These are phyloP conservation scores for Paxillus involutus DNA, from an alignment of 768 basidiomycete species.

Conservation along the genomic window DNA sequence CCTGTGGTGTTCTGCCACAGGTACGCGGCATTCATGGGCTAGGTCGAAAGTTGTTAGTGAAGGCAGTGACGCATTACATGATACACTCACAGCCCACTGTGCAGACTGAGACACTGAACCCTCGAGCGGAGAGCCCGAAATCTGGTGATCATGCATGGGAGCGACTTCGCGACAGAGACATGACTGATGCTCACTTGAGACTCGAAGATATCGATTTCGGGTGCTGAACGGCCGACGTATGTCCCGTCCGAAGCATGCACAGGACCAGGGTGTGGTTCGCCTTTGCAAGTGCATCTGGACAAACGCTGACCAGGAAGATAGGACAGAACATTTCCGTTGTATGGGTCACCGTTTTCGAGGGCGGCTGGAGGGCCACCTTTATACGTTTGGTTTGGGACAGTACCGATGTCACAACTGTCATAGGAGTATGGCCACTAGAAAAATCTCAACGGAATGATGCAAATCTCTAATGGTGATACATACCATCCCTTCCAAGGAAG, in stretches of 20 bases:
- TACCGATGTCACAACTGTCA: conserved; percentile 92
- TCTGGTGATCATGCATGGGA: conserved; percentile 27
- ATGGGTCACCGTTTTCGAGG: conserved; percentile 56
- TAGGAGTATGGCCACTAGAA: conserved; percentile 80
- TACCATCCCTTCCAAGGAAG: conserved; percentile 80
- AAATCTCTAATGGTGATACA: conserved; percentile 15
- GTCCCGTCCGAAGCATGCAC: conserved; percentile 65
- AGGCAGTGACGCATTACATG: neutral
- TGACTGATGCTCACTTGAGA: conserved; percentile 52
- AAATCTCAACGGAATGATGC: conserved; percentile 2
- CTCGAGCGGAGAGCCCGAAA: conserved; percentile 32
- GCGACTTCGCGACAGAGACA: neutral
- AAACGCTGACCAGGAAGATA: conserved; percentile 88
- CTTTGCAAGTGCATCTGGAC: conserved; percentile 84
- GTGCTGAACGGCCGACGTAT: conserved; percentile 79
- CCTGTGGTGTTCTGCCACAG: conserved; percentile 63
- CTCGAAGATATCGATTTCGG: conserved; percentile 91
- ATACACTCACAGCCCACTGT: conserved; percentile 68
- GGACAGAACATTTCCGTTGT: conserved; percentile 57
- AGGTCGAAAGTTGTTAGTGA: conserved; percentile 16
- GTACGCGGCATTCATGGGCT: conserved; percentile 81
- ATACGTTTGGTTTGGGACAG: conserved; percentile 77
- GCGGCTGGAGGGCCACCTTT: conserved; percentile 65
- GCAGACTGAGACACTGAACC: conserved; percentile 82
- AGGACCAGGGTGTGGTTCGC: conserved; percentile 88